Evolutionary conservation across 2,329 filamentous ascomycete genomes (phyloP).

Genomic region (Cladosporium halotolerans): DNA sequence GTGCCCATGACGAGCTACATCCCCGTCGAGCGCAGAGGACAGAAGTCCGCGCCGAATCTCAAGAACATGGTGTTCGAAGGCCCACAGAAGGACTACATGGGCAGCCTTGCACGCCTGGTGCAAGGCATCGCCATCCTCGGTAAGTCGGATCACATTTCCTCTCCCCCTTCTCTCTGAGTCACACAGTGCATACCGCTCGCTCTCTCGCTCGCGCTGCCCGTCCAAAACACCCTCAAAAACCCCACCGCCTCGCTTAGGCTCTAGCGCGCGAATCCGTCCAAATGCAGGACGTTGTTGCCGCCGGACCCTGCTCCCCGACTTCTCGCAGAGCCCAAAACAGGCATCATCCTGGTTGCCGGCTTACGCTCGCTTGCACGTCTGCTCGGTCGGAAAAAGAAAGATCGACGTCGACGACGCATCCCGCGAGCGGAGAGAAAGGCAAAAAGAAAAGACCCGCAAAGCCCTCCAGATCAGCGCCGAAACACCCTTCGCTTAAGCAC

Average conservation of each 20-base stretch:
- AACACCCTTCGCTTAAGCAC: too few species aligned
- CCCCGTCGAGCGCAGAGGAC: slow-evolving; percentile 48
- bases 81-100: slow-evolving; percentile 86
- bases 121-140: slow-evolving; percentile 89
- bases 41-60: slow-evolving; percentile 45
- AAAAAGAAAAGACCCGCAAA: not conserved
- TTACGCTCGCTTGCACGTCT: slow-evolving; percentile 8
- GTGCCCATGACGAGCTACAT: slow-evolving; percentile 63
- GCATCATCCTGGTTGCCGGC: slow-evolving; percentile 2
- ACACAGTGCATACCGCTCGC: not conserved
- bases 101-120: slow-evolving; percentile 79
- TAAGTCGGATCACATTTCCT: slow-evolving; percentile 42
- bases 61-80: slow-evolving; percentile 66
- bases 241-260: not conserved
- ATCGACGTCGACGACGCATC: not conserved
- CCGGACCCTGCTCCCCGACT: not conserved
- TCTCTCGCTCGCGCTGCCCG: not conserved
- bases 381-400: not conserved
- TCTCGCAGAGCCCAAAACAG: not conserved
- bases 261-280: not conserved
- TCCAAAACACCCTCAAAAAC: not conserved
- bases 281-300: not conserved
- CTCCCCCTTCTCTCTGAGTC: not conserved
- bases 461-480: too few species aligned
- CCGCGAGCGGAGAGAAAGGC: not conserved